These are phyloP conservation scores for Blastobotrys arbuscula DNA, from an alignment of 1,139 yeast genomes.

Conservation along the genomic window DNA sequence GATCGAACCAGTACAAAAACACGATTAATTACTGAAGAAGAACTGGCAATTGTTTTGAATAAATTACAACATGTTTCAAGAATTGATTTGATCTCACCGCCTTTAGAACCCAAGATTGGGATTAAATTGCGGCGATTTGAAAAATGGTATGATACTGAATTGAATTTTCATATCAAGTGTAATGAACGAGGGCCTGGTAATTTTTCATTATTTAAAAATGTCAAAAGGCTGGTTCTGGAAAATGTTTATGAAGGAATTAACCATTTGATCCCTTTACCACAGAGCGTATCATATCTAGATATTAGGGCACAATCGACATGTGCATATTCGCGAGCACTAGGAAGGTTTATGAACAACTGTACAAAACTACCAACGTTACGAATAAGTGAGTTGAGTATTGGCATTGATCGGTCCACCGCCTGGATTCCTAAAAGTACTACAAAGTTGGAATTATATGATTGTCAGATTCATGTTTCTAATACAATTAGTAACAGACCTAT, in stretches of 20 bases:
- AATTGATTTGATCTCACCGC: conserved; percentile 3
- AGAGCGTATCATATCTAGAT: conserved; percentile 2
- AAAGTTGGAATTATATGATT: conserved; percentile 7
- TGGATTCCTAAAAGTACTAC: conserved; percentile 9
- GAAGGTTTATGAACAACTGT: conserved; percentile 9
- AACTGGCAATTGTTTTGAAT: neutral
- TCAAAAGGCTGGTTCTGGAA: conserved; percentile 8
- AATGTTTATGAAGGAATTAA: conserved; percentile 10
- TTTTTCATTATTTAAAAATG: conserved; percentile 3
- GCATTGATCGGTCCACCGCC: conserved; percentile 3
- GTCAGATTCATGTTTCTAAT: conserved; percentile 9
- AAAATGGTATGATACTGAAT: neutral
- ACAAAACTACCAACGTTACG: conserved; percentile 4
- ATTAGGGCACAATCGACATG: conserved; percentile 10
- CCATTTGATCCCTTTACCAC: conserved; percentile 7
- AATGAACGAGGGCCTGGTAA: conserved; percentile 7
- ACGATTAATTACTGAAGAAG: neutral
- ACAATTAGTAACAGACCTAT: conserved; percentile 1
- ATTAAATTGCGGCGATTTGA: neutral
- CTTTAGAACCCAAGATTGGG: neutral
- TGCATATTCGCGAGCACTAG: conserved; percentile 9
- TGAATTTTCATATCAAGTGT: conserved; percentile 7
- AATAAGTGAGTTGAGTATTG: conserved; percentile 6
- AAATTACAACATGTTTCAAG: neutral
- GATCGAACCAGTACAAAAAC: neutral